Conservation (phyloP, 2,329 filamentous ascomycete genomes). For the Fusarium sp. region DNA sequence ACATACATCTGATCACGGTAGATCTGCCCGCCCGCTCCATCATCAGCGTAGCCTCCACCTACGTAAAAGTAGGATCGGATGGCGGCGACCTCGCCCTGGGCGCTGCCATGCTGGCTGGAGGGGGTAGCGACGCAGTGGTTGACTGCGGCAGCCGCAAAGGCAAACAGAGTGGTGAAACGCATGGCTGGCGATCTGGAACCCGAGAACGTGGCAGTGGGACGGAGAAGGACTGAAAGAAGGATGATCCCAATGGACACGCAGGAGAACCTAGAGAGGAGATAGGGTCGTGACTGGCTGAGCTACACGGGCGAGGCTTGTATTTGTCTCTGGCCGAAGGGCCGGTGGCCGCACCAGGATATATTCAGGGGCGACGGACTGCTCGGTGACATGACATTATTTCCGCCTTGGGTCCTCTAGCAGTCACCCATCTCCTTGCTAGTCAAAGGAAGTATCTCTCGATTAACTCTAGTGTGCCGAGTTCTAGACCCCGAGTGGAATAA, state of each 20-base stretch:
- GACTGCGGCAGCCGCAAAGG: background rate
- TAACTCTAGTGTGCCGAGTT: background rate
- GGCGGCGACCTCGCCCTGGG: constrained; percentile 23
- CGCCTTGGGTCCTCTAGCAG: background rate
- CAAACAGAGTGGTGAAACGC: constrained; percentile 4
- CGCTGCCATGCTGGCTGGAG: background rate
- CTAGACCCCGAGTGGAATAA: background rate
- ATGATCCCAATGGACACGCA: background rate
- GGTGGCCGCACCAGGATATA: background rate
- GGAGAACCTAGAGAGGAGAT: background rate
- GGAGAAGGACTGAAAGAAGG: background rate
- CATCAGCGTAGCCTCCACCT: constrained; percentile 35
- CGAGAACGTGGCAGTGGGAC: background rate
- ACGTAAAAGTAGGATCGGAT: constrained; percentile 37
- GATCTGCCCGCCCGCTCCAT: constrained; percentile 36
- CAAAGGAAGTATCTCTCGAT: background rate
- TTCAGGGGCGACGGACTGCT: background rate
- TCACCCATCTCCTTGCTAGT: constrained; percentile 1
- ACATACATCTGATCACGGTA: constrained; percentile 44
- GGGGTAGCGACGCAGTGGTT: background rate
- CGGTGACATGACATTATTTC: constrained; percentile 1
- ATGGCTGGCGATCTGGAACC: background rate
- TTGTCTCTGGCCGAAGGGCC: background rate
- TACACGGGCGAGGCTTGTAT: background rate
- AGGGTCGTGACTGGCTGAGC: background rate